Evolutionary conservation across 768 basidiomycete species (phyloP).

Genomic region (Fomitopsis serialis): DNA sequence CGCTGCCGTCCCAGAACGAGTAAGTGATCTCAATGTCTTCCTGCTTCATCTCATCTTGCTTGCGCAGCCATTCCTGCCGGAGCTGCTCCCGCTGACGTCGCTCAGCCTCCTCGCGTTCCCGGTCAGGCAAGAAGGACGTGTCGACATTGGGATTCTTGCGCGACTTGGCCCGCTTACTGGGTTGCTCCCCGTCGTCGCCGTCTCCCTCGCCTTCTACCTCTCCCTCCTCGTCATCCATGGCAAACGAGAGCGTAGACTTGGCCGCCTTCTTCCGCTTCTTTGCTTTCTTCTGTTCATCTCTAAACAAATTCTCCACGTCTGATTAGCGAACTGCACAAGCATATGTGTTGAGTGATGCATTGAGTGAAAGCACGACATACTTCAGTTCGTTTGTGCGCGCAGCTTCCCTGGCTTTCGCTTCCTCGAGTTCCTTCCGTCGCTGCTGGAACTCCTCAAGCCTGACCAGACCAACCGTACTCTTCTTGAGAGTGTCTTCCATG

Average conservation of each 20-base stretch:
- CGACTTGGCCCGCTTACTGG: constrained; percentile 69
- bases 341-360: constrained; percentile 19
- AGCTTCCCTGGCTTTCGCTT: constrained; percentile 85
- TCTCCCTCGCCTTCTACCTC: constrained; percentile 54
- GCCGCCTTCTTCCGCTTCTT: constrained; percentile 92
- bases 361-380: constrained; percentile 48
- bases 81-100: constrained; percentile 84
- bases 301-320: constrained; percentile 80
- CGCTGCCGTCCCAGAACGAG: constrained; percentile 98
- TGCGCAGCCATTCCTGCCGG: constrained; percentile 80
- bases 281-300: constrained; percentile 76
- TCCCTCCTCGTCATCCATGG: constrained; percentile 74
- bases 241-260: constrained; percentile 89
- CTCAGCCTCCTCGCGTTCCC: constrained; percentile 94
- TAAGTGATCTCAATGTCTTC: constrained; percentile 89
- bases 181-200: constrained; percentile 39
- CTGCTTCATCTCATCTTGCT: constrained; percentile 61
- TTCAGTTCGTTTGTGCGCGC: constrained; percentile 80
- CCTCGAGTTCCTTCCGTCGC: constrained; percentile 82
- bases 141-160: constrained; percentile 96
- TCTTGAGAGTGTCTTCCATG: constrained; percentile 89
- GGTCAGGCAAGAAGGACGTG: constrained; percentile 96
- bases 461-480: constrained; percentile 88
- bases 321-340: constrained; percentile 53
- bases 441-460: constrained; percentile 91